Conservation (phyloP, 805 yeast species). For the Debaryomyces hansenii region DNA sequence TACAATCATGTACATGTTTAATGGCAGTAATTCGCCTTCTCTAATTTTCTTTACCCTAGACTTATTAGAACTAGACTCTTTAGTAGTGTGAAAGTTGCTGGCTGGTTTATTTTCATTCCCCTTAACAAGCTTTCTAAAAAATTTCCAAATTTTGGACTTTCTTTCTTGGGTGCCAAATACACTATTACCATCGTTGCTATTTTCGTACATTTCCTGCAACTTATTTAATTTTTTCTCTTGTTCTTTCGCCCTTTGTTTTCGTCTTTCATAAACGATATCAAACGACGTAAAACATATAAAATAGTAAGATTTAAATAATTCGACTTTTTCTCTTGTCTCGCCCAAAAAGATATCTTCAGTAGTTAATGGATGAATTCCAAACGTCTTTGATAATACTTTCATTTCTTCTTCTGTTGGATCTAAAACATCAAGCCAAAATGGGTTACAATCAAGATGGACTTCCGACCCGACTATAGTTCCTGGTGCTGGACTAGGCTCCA, state of each 20-base stretch:
- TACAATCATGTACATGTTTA: conserved; percentile 90
- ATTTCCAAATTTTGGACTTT: conserved; percentile 14
- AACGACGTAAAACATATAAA: conserved; percentile 76
- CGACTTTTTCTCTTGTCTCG: conserved; percentile 94
- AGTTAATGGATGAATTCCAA: conserved; percentile 94
- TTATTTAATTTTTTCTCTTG: conserved; percentile 40
- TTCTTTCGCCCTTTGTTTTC: conserved; percentile 50
- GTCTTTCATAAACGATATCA: conserved; percentile 69
- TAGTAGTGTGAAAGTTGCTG: conserved; percentile 7
- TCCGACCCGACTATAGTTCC: conserved; percentile 12
- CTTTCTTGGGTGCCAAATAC: conserved; percentile 16
- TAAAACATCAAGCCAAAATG: conserved; percentile 83
- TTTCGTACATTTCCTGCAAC: conserved; percentile 36
- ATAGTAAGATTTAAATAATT: conserved; percentile 85
- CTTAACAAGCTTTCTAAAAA: conserved; percentile 5
- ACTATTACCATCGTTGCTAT: conserved; percentile 14
- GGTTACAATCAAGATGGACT: conserved; percentile 14
- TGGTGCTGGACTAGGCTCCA: conserved; percentile 1
- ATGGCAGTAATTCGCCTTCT: conserved; percentile 72
- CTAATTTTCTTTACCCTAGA: conserved; percentile 33
- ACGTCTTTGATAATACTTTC: conserved; percentile 86
- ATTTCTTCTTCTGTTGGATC: conserved; percentile 96
- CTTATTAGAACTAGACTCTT: conserved; percentile 18
- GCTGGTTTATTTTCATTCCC: neutral
- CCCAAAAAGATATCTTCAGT: conserved; percentile 93